These are phyloP conservation scores for Nasturtium officinale DNA, from an alignment of 345 rosid species.

Conservation along the genomic window DNA sequence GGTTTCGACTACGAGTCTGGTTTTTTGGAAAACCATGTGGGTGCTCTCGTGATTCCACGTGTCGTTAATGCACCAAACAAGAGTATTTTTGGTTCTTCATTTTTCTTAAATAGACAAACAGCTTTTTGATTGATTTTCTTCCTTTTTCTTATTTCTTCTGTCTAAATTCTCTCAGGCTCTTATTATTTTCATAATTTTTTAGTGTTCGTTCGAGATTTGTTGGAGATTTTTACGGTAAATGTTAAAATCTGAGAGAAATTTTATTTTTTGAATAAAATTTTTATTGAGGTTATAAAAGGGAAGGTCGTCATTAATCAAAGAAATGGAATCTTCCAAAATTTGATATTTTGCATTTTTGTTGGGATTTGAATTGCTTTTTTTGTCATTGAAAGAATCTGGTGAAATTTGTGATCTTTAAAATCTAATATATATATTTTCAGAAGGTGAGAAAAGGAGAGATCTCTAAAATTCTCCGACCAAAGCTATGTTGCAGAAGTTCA, in stretches of 20 bases:
- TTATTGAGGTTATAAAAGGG: background rate
- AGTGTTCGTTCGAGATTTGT: conserved; percentile 16
- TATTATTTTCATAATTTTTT: background rate
- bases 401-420: background rate
- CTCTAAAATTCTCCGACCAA: conserved; percentile 28
- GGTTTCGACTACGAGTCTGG: conserved; percentile 18
- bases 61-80: conserved; percentile 26
- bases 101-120: conserved; percentile 14
- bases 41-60: conserved; percentile 31
- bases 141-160: background rate
- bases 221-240: conserved; percentile 30
- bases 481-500: conserved; percentile 54
- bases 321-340: conserved; percentile 37
- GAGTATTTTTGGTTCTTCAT: conserved; percentile 18
- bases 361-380: conserved; percentile 26
- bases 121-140: conserved; percentile 12
- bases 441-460: conserved; percentile 44
- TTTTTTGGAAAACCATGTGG: conserved; percentile 31
- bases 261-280: background rate
- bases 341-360: conserved; percentile 19
- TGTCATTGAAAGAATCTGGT: conserved; percentile 4
- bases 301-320: conserved; percentile 13
- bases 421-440: conserved; percentile 27
- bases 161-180: conserved; percentile 28
- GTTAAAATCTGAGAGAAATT: background rate